Conservation (phyloP, 2,329 filamentous ascomycete species). For the Nakataea oryzae region DNA sequence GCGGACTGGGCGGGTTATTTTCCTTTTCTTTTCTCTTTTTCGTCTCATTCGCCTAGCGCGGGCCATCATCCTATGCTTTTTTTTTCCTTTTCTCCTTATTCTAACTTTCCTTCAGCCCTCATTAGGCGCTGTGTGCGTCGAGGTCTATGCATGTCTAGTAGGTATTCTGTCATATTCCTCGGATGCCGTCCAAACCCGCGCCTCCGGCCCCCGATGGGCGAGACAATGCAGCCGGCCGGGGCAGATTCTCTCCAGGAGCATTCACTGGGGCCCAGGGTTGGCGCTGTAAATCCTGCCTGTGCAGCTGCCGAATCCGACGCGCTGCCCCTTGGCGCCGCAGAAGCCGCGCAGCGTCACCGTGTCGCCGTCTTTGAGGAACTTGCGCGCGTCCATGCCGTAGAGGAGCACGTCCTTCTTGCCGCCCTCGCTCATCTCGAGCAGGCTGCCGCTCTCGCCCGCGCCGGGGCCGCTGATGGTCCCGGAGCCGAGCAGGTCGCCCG, state of each 20-base stretch:
- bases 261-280: neutral
- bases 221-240: neutral
- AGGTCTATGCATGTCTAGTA: no score
- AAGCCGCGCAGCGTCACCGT: constrained; percentile 27
- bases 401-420: constrained; percentile 32
- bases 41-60: no score
- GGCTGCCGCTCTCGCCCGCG: constrained; percentile 25
- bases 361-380: constrained; percentile 36
- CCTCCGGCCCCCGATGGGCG: no score
- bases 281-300: constrained; percentile 19
- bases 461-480: constrained; percentile 55
- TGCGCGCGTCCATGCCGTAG: constrained; percentile 26
- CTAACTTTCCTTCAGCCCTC: no score
- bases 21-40: no score
- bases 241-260: no score
- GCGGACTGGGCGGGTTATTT: no score
- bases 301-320: constrained; percentile 34
- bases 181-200: no score
- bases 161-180: no score
- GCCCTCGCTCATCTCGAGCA: constrained; percentile 34
- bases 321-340: constrained; percentile 20
- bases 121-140: no score
- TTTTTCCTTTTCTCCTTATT: no score
- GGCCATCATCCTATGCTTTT: no score
- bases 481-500: constrained; percentile 54